A percentile compares a stretch with the other conserved stretches of the same genome.
Evolutionary conservation across 305 asterid species (phyloP).

Genomic region (Fraxinus angustifolia): DNA sequence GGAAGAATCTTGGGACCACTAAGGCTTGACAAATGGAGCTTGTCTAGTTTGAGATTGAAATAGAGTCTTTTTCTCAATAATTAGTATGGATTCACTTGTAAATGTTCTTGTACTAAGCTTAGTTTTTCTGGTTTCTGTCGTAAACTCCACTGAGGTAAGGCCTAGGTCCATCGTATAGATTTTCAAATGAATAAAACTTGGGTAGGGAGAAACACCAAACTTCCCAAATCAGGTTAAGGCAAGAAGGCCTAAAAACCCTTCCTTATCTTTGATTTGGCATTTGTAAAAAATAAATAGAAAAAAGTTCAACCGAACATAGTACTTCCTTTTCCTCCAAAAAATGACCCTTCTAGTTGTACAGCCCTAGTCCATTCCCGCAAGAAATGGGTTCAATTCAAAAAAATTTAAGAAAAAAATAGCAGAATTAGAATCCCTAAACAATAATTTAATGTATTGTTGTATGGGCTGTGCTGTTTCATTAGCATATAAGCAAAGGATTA

Average conservation of each 20-base stretch:
- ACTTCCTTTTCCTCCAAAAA: background rate
- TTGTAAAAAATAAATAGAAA: background rate
- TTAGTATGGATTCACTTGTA: background rate
- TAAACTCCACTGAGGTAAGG: background rate
- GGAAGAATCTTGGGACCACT: background rate
- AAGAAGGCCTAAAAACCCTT: background rate
- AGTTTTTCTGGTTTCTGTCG: background rate
- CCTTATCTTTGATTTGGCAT: background rate
- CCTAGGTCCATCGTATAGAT: background rate
- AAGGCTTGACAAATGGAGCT: background rate
- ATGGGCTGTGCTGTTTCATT: background rate
- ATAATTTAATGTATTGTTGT: background rate
- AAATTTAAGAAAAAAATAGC: too few species aligned
- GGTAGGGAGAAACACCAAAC: background rate
- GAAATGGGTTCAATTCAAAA: background rate
- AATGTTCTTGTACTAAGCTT: background rate
- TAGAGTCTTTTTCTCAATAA: background rate
- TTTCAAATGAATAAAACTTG: background rate
- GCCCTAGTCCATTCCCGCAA: background rate
- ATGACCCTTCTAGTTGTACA: background rate
- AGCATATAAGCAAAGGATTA: background rate
- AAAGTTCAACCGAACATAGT: background rate
- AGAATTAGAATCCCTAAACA: background rate
- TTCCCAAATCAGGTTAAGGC: background rate
- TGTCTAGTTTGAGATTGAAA: background rate